phyloP scores from a whole-genome alignment of 306 rosid species.

The Rosa chinensis region DNA sequence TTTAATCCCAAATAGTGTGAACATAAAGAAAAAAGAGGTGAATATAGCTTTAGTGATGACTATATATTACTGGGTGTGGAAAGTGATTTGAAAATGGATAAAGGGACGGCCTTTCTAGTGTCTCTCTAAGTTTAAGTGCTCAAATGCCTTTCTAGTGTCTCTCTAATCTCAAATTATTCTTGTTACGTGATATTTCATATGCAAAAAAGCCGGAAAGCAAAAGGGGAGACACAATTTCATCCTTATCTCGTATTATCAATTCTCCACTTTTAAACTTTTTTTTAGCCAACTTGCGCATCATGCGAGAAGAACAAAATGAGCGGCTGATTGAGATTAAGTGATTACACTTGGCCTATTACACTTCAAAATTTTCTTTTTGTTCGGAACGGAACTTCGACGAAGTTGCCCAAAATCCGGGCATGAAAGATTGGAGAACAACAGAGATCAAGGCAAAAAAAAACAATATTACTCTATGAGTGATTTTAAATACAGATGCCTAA shows the following conservation, averaged over 20 bases:
- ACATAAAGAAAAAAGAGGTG: neutral
- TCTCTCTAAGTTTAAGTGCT: neutral
- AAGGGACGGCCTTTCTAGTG: neutral
- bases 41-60: neutral
- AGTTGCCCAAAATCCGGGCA: too few species aligned
- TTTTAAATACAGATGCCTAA: too few species aligned
- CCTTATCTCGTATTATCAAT: neutral
- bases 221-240: neutral
- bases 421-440: too few species aligned
- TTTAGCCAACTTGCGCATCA: neutral
- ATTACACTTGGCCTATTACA: neutral
- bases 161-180: neutral
- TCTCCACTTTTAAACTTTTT: neutral
- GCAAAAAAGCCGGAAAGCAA: neutral
- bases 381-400: too few species aligned
- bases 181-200: neutral
- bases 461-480: too few species aligned
- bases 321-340: neutral
- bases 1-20: constrained; percentile 3
- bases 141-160: neutral
- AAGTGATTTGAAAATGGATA: neutral
- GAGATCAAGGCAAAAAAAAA: too few species aligned
- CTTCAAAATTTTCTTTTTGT: too few species aligned
- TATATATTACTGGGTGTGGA: neutral
- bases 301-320: neutral